Evolutionary conservation across 2,329 filamentous ascomycete species (phyloP).

Genomic region (Exophiala xenobiotica): DNA sequence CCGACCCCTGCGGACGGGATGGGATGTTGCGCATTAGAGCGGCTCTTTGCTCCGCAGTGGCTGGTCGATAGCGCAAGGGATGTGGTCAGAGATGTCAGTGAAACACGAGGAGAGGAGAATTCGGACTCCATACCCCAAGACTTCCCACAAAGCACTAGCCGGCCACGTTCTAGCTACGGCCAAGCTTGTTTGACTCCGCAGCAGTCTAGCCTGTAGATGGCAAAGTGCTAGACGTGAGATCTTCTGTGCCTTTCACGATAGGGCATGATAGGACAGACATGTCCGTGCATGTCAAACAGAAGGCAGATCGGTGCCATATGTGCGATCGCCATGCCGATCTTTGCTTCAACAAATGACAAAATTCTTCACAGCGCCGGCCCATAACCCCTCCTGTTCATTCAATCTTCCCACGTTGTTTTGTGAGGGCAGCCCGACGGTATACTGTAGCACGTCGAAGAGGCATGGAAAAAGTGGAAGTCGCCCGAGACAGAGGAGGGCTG

Average conservation of each 20-base stretch:
- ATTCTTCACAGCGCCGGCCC: not conserved
- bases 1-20: no score
- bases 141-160: not conserved
- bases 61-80: not conserved
- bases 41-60: not conserved
- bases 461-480: not conserved
- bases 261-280: no score
- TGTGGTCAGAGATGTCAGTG: not conserved
- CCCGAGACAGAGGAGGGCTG: no score
- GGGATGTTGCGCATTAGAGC: not conserved
- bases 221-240: not conserved
- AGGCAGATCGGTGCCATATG: not conserved
- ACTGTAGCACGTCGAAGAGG: no score
- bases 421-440: no score
- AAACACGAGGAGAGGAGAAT: not conserved
- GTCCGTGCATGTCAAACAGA: not conserved
- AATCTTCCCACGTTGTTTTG: no score
- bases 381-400: not conserved
- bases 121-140: not conserved
- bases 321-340: constrained; percentile 1
- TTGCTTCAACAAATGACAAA: not conserved
- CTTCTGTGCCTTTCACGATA: no score
- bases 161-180: not conserved
- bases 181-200: not conserved
- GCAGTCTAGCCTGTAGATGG: not conserved